Evolutionary conservation across 139 green algal genomes (phyloP), one percentile per base, ranked within the genome.

Genomic region (Coelastrella sp.): DNA sequence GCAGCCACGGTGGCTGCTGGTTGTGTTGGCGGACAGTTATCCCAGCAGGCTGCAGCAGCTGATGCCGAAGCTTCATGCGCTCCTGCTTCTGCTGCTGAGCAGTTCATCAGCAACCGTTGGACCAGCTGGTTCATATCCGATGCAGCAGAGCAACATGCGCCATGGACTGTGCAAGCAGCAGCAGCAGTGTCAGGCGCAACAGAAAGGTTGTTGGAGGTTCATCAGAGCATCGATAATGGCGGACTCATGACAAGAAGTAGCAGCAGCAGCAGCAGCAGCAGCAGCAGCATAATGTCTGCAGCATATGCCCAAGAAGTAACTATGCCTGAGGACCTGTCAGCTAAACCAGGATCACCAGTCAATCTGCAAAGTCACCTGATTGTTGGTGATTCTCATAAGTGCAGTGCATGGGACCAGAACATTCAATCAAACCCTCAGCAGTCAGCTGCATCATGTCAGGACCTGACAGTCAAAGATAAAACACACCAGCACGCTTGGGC

Each of bases 21-120:
- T 43, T 15, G 27, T 1, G 27, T 64, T 2, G 53, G 21, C 21
- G 53, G 53, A 13, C 45, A 57, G 11, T 13, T 23, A 23, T 9
- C 11, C 15, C 45, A 57, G 45, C 45, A 57, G 15, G 45, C 11
- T 13, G 15, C 45, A 57, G 45, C 45, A 23, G 45, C 11, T 57
- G 45, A 23, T 57, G 45, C 11, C 38, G 71, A 45, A 3, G 71
- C n/a, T n/a, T 35, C 13, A 5, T 81, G 74, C n/a, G 34, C 74
- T 5, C 74, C 51, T 8, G 74, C 74, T 51, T 50, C 50, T 60
- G 43, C 74, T 38, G 74, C 74, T 69, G 50, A 81, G 3, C 51
- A 67, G 51, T 81, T 81, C 34, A 34, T 81, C 23, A 66, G 41
- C 74, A 81, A 69, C 51, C 51, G 50, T 25, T 81, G 74, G 74